Evolutionary conservation across 2,329 filamentous ascomycete species (phyloP).

Genomic region (Talaromyces sp.): DNA sequence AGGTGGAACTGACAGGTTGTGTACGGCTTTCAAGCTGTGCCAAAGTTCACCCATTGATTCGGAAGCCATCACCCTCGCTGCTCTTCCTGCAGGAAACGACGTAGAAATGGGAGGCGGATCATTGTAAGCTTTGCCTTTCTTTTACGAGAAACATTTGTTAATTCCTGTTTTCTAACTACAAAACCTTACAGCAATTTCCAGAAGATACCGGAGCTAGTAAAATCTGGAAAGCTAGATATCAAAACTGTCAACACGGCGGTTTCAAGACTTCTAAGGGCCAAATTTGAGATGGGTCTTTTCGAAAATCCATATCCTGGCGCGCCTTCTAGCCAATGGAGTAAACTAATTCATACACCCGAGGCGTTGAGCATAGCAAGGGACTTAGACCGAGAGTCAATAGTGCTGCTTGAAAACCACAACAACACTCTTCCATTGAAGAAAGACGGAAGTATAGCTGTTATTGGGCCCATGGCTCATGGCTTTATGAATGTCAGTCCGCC

Average conservation of each 20-base stretch:
- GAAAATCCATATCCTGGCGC: constrained; percentile 63
- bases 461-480: constrained; percentile 69
- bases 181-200: constrained; percentile 50
- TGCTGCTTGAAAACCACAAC: constrained; percentile 56
- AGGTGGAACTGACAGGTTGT: constrained; percentile 65
- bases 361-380: constrained; percentile 56
- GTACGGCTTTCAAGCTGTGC: constrained; percentile 61
- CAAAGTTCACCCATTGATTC: constrained; percentile 56
- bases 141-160: neutral
- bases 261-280: constrained; percentile 58
- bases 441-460: constrained; percentile 64
- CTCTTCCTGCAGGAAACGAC: constrained; percentile 64
- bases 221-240: constrained; percentile 56
- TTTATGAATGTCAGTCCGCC: constrained; percentile 58
- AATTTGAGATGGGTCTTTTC: constrained; percentile 67
- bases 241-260: constrained; percentile 62
- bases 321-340: constrained; percentile 49
- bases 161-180: neutral
- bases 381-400: constrained; percentile 60
- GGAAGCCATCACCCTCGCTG: constrained; percentile 58
- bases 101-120: constrained; percentile 72
- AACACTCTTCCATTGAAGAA: constrained; percentile 53
- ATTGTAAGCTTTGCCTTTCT: constrained; percentile 36
- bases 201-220: constrained; percentile 60
- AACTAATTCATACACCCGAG: constrained; percentile 59